These are phyloP conservation scores for Eleusine indica DNA, from an alignment of 176 grass and related monocot species.

Conservation along the genomic window DNA sequence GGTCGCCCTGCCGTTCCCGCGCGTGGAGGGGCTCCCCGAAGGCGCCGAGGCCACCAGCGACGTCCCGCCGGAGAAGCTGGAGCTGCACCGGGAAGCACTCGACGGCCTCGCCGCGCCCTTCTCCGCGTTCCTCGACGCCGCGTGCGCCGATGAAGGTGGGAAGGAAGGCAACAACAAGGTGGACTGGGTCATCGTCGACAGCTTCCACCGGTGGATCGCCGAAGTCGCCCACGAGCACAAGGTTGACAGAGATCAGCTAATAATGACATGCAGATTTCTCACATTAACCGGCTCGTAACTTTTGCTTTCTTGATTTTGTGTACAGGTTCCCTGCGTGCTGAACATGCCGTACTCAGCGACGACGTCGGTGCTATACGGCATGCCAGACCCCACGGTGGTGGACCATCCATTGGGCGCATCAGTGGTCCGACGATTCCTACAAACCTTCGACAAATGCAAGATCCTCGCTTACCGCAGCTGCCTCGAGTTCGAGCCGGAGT, in stretches of 20 bases:
- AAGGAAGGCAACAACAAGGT: neutral
- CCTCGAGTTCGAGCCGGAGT: neutral
- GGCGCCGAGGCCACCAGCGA: conserved; percentile 14
- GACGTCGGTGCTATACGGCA: neutral
- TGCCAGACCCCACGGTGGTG: neutral
- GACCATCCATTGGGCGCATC: neutral
- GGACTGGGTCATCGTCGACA: conserved; percentile 22
- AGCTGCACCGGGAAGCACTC: conserved; percentile 28
- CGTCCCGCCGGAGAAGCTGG: neutral
- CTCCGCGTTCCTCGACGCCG: conserved; percentile 14
- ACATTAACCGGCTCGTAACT: neutral
- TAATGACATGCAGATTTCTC: too few species aligned
- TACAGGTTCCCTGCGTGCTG: neutral
- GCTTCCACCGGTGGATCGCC: neutral
- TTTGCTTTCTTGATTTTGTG: neutral
- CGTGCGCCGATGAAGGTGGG: neutral
- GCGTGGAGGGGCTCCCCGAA: neutral
- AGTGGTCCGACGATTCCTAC: neutral
- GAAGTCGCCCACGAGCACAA: neutral
- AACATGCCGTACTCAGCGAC: neutral
- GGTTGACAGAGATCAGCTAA: neutral
- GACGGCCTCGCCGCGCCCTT: neutral
- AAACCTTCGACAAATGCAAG: neutral
- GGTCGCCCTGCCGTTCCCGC: conserved; percentile 15
- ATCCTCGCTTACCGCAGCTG: neutral